These are phyloP conservation scores for Fusarium miscanthi DNA, from an alignment of 2,329 filamentous ascomycete species.

Conservation along the genomic window DNA sequence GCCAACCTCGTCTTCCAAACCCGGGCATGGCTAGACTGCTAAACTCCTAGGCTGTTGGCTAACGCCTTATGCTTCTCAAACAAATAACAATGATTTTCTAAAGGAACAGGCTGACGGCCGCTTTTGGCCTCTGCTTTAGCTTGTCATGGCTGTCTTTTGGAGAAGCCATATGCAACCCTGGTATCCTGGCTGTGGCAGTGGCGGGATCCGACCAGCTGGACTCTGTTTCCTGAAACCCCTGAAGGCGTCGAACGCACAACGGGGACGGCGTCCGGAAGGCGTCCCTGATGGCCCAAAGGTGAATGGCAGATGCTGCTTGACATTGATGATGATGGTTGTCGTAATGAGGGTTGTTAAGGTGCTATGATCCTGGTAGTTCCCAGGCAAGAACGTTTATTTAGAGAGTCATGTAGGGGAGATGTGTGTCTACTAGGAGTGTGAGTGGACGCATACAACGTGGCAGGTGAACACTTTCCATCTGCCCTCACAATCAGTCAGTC, in stretches of 20 bases:
- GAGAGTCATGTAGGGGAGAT: not conserved
- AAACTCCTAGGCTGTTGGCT: constrained; percentile 8
- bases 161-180: constrained; percentile 34
- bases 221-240: constrained; percentile 39
- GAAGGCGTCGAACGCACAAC: constrained; percentile 40
- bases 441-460: constrained; percentile 34
- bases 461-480: constrained; percentile 20
- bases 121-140: constrained; percentile 29
- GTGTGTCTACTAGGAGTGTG: constrained; percentile 11
- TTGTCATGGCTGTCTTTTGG: constrained; percentile 25
- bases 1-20: constrained; percentile 10
- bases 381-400: constrained; percentile 6
- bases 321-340: constrained; percentile 27
- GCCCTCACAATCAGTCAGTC: not conserved
- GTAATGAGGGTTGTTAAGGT: not conserved
- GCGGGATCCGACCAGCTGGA: constrained; percentile 42
- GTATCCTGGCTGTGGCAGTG: constrained; percentile 38
- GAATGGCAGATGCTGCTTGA: constrained; percentile 32
- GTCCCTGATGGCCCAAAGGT: constrained; percentile 28
- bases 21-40: constrained; percentile 35
- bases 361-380: not conserved
- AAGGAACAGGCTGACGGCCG: constrained; percentile 26
- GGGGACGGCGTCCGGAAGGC: constrained; percentile 42
- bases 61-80: constrained; percentile 2
- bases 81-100: constrained; percentile 11